Conservation (phyloP, 129 eudicot genomes). For the Flaveria linearis region DNA sequence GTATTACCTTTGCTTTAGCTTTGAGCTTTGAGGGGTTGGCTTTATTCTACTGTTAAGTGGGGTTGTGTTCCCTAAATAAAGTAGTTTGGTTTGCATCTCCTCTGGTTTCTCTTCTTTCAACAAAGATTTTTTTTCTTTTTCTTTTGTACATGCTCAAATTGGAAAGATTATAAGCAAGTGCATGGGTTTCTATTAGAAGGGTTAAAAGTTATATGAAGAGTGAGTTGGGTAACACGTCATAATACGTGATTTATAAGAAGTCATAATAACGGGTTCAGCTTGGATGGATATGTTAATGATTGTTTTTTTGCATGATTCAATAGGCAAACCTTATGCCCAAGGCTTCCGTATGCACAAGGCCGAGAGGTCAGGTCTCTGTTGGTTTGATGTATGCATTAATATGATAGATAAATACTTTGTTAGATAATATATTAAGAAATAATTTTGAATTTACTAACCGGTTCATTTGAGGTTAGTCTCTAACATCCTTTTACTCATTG, state of each 20-base stretch:
- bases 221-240: neutral
- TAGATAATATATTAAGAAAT: neutral
- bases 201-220: neutral
- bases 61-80: slow-evolving; percentile 42
- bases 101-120: slow-evolving; percentile 30
- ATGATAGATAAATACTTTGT: neutral
- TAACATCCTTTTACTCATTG: no score
- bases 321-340: neutral
- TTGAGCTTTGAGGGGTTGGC: slow-evolving; percentile 43
- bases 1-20: slow-evolving; percentile 40
- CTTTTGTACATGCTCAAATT: slow-evolving; percentile 24
- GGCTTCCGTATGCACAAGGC: neutral
- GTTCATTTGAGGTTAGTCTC: neutral
- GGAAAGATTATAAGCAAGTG: slow-evolving; percentile 2
- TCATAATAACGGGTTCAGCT: no score
- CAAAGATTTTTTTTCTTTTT: neutral
- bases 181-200: neutral
- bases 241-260: no score
- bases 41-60: slow-evolving; percentile 41
- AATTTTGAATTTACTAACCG: no score
- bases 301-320: no score
- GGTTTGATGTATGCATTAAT: neutral
- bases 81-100: slow-evolving; percentile 36
- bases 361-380: neutral
- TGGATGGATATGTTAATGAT: no score